Conservation (phyloP, 2,329 filamentous ascomycete genomes). For the Arthrobotrys sinensis region DNA sequence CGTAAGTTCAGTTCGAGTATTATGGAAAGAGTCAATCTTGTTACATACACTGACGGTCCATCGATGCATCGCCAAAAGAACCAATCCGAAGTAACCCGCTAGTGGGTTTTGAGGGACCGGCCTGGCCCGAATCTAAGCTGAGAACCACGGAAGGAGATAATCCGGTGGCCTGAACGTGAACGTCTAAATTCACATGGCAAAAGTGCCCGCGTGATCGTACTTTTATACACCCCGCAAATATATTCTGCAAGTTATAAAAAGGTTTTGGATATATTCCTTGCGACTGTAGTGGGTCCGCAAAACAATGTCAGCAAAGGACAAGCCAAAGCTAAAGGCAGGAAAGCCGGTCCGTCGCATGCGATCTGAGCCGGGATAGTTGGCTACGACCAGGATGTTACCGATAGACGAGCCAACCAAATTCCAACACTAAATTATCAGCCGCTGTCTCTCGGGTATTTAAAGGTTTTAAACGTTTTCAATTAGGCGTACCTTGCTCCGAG, state of each 20-base stretch:
- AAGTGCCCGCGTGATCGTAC: background rate
- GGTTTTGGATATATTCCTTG: slow-evolving; percentile 20
- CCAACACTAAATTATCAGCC: background rate
- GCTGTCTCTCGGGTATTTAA: no score
- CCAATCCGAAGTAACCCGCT: background rate
- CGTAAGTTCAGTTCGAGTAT: background rate
- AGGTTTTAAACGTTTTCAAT: background rate
- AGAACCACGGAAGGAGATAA: slow-evolving; percentile 55
- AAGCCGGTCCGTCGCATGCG: slow-evolving; percentile 54
- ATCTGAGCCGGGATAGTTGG: slow-evolving; percentile 20
- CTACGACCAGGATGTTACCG: slow-evolving; percentile 29
- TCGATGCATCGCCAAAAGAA: background rate
- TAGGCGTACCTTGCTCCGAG: slow-evolving; percentile 5
- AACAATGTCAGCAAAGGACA: background rate
- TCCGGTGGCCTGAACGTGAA: slow-evolving; percentile 35
- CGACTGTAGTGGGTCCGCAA: no score
- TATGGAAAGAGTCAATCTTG: slow-evolving; percentile 30
- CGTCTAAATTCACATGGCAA: no score
- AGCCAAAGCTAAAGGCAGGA: slow-evolving; percentile 56
- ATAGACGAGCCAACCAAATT: slow-evolving; percentile 11
- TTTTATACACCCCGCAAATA: no score
- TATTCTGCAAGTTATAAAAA: background rate
- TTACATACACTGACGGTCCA: slow-evolving; percentile 24
- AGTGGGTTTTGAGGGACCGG: slow-evolving; percentile 4
- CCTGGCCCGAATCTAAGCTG: slow-evolving; percentile 5